Evolutionary conservation across 768 basidiomycete species (phyloP), one percentile per base, ranked within the genome.

Genomic region (Tubosaeta sp.): DNA sequence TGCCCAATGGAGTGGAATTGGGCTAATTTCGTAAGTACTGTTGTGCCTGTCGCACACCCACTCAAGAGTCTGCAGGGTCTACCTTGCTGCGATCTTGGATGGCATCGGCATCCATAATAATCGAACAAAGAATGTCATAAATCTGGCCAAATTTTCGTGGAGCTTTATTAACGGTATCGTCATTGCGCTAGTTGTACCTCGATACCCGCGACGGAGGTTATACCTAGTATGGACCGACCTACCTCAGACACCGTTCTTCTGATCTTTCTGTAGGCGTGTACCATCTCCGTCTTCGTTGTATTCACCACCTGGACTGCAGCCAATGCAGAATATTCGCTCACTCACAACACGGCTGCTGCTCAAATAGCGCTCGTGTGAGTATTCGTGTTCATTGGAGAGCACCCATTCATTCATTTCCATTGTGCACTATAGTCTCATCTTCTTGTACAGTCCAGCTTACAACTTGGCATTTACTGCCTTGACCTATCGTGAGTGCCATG

Each of bases 221-320:
- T 59, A 19, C 26, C 33, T 59, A 22, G 59, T 53, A 27, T 41
- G 50, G 31, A 47, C 13, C 14, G 33, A 13, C 13, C 13, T 34
- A 14, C 33, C 33, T 34, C 13, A 12, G 33, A 34, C 14, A 19
- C 13, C 14, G 5, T 16, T n/a, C 4, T 42, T 8, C 38, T 47
- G 33, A 43, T 3, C 12, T 22, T 34, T 12, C 16, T 32, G 7
- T 14, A 60, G 60, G 16, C 43, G 14, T 55, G 51, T n/a, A 31
- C 60, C 7, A 26, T 55, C 17, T 57, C 59, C 14, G 12, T 61
- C 42, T 43, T 58, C 3, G 14, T 59, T n/a, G 29, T 63, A 4
- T 56, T 59, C 4, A 45, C 19, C 31, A 46, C 58, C 5, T 62
- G 61, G 61, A 63, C 61, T 3, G 14, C 49, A 7, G 58, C 61